Percentiles rank a stretch among this genome's conserved stretches.
Conservation (phyloP, 352 stramenopile genomes). For the Pythium pectinolyticum region DNA sequence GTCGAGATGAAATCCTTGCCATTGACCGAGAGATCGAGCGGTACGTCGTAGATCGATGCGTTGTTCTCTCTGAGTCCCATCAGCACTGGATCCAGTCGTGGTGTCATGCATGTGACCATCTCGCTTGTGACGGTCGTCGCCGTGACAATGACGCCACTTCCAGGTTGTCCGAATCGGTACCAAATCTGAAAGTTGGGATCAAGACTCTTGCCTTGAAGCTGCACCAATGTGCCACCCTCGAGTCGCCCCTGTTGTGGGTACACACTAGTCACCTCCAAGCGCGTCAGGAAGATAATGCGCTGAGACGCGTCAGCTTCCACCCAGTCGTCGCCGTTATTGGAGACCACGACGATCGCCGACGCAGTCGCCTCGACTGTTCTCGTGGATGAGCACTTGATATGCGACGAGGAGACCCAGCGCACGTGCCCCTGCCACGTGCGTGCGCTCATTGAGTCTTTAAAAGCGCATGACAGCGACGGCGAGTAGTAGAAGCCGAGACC, state of each 20-base stretch:
- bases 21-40: slow-evolving; percentile 59
- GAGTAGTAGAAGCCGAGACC: slow-evolving; percentile 55
- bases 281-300: slow-evolving; percentile 24
- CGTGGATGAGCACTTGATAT: slow-evolving; percentile 52
- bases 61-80: slow-evolving; percentile 4
- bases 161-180: slow-evolving; percentile 63
- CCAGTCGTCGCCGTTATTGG: slow-evolving; percentile 56
- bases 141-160: slow-evolving; percentile 20
- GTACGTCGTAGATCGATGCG: background rate
- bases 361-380: slow-evolving; percentile 21
- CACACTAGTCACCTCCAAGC: slow-evolving; percentile 44
- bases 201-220: slow-evolving; percentile 57
- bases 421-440: slow-evolving; percentile 16
- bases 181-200: slow-evolving; percentile 32
- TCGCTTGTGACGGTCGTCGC: slow-evolving; percentile 30
- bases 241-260: slow-evolving; percentile 45
- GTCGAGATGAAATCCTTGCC: slow-evolving; percentile 63
- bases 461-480: slow-evolving; percentile 43
- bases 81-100: slow-evolving; percentile 27
- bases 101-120: slow-evolving; percentile 43
- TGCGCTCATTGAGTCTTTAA: slow-evolving; percentile 19
- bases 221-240: slow-evolving; percentile 55
- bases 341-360: slow-evolving; percentile 36
- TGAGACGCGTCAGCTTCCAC: background rate
- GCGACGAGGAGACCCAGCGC: slow-evolving; percentile 41